Base-by-base conservation (phyloP, 2,329 filamentous ascomycete genomes). In the Ophiosphaerella korrae region DNA sequence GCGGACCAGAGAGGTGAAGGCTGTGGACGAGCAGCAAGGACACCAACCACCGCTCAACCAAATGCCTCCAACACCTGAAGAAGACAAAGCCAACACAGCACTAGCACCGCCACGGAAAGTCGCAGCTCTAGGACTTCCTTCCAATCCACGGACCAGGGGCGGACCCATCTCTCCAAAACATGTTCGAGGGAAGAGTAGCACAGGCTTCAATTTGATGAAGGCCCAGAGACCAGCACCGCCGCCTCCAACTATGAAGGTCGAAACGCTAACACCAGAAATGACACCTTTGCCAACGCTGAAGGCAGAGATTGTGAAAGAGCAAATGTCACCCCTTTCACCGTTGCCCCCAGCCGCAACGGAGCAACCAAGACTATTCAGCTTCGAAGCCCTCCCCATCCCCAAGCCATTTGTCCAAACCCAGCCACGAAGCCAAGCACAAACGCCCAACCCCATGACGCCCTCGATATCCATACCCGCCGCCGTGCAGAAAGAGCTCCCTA, bases 131-230 rank as follows among this genome's bases (percentile, higher is more conserved):
- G 67, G 69, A 18, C 58, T 68, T 24, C 67, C 69, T 1, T 65
- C 67, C 2, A 70, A 69, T 37, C 68, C 69, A n/a, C 63, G 64
- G 32, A 49, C 57, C 37, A 64, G 60, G 46, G 52, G 45, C 18
- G 45, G 32, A 48, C 29, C 64, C 49, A 32, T 47, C 43, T 60
- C 60, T 21, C 59, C 63, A 33, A 64, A 68, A 45, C 71, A 73
- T 42, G 47, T 57, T 33, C 68, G 68, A 9, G 68, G 71, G 16
- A 74, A 74, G 51, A 74, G 72, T 50, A 72, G 64, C 49, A 72
- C 71, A 12, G 67, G 70, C 29, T 72, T 74, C 48, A 68, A 70
- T 44, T 60, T 72, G 29, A 56, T 74, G 55, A 70, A 72, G 62
- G 62, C 62, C 45, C 55, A 55, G 16, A 55, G 63, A 47, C 62